Conservation (phyloP, 257 asterid genomes). For the Craterostigma plantagineum region DNA sequence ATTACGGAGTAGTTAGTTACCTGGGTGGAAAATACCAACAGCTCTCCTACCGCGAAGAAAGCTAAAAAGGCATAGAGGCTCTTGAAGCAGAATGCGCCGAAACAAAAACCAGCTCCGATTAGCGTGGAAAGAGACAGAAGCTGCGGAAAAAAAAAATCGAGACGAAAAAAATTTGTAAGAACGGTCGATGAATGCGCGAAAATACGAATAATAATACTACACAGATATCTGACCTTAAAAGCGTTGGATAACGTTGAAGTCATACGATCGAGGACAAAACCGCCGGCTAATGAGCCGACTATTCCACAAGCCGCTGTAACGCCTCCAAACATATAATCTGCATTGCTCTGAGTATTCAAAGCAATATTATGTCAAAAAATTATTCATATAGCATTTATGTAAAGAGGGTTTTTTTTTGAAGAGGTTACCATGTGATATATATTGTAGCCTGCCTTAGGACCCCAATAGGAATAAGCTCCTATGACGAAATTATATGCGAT, state of each 20-base stretch:
- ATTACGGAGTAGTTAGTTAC: slow-evolving; percentile 13
- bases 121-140: slow-evolving; percentile 64
- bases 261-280: slow-evolving; percentile 54
- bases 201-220: background rate
- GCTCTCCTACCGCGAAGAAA: slow-evolving; percentile 64
- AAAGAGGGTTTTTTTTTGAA: slow-evolving; percentile 3
- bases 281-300: slow-evolving; percentile 90
- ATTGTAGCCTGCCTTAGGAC: slow-evolving; percentile 94
- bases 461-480: slow-evolving; percentile 99
- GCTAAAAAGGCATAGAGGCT: slow-evolving; percentile 44
- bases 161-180: background rate
- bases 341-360: slow-evolving; percentile 31
- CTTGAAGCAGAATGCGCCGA: slow-evolving; percentile 70
- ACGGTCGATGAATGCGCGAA: too few species aligned
- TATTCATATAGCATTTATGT: background rate
- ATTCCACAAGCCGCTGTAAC: slow-evolving; percentile 76
- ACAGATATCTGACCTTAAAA: slow-evolving; percentile 43
- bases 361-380: too few species aligned
- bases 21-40: slow-evolving; percentile 86
- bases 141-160: slow-evolving; percentile 14
- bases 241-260: slow-evolving; percentile 70
- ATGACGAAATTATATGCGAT: slow-evolving; percentile 88
- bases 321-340: slow-evolving; percentile 87
- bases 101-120: slow-evolving; percentile 62
- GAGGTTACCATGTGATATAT: slow-evolving; percentile 79